Evolutionary conservation across 805 yeast genomes (phyloP).

Genomic region (Candida koratica): DNA sequence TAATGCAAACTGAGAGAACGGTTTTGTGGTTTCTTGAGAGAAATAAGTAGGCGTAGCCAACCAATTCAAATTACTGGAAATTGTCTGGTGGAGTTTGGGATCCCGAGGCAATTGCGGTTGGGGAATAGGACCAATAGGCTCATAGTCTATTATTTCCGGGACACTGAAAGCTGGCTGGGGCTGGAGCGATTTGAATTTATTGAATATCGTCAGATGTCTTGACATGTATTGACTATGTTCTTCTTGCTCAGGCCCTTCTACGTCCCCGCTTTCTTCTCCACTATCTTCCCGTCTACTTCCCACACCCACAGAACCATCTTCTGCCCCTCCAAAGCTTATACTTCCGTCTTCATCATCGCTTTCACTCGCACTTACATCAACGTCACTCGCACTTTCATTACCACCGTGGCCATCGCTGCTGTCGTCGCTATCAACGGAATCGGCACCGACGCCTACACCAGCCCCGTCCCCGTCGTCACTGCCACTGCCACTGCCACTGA

Average conservation of each 20-base stretch:
- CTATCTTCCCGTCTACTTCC: too few species aligned
- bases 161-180: slow-evolving; percentile 3
- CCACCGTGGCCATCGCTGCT: neutral
- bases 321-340: neutral
- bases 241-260: too few species aligned
- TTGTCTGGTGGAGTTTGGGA: slow-evolving; percentile 29
- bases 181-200: slow-evolving; percentile 25
- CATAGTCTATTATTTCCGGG: slow-evolving; percentile 1
- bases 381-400: neutral
- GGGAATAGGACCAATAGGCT: slow-evolving; percentile 56
- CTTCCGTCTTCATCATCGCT: slow-evolving; percentile 6
- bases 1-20: slow-evolving; percentile 49
- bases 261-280: too few species aligned
- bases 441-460: slow-evolving; percentile 5
- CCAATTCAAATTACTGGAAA: slow-evolving; percentile 53
- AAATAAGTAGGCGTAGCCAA: slow-evolving; percentile 59
- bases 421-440: slow-evolving; percentile 4
- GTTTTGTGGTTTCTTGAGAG: slow-evolving; percentile 41
- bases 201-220: slow-evolving; percentile 49
- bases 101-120: slow-evolving; percentile 72
- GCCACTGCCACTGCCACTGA: slow-evolving; percentile 11
- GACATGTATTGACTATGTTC: slow-evolving; percentile 16
- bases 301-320: slow-evolving; percentile 2
- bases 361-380: slow-evolving; percentile 1
- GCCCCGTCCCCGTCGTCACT: slow-evolving; percentile 8